Percentiles rank a stretch among this genome's conserved stretches.
These are phyloP conservation scores for Ascochyta viciae-villosae DNA, from an alignment of 2,329 filamentous ascomycete species.

Conservation along the genomic window DNA sequence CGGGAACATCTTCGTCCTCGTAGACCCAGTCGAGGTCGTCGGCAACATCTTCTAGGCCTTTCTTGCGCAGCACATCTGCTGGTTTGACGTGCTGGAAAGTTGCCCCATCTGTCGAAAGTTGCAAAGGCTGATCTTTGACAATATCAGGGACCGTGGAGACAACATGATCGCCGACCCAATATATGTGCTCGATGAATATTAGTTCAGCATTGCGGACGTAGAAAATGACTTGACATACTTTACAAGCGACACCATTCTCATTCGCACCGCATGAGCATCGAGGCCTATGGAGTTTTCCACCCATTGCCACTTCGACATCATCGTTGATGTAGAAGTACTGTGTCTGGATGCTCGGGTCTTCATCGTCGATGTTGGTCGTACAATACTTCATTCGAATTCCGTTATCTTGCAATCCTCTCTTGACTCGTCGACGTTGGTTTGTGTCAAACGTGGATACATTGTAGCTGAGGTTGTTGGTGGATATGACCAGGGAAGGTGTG, in stretches of 20 bases:
- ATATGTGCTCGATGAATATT: constrained; percentile 43
- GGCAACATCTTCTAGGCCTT: constrained; percentile 36
- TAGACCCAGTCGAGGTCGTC: constrained; percentile 40
- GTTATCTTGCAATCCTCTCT: constrained; percentile 42
- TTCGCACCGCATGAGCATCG: constrained; percentile 47
- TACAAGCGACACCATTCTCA: constrained; percentile 43
- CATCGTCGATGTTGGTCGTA: constrained; percentile 28
- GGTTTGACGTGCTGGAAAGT: constrained; percentile 40
- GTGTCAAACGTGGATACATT: constrained; percentile 42
- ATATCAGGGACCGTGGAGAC: constrained; percentile 31
- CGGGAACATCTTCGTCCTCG: constrained; percentile 35
- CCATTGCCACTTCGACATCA: constrained; percentile 45
- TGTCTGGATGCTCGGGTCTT: constrained; percentile 27
- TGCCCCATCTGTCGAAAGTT: constrained; percentile 43
- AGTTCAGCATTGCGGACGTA: not conserved
- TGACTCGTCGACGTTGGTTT: constrained; percentile 41
- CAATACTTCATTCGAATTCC: constrained; percentile 48
- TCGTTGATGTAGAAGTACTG: constrained; percentile 48
- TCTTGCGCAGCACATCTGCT: constrained; percentile 37
- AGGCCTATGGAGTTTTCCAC: constrained; percentile 33
- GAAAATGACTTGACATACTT: constrained; percentile 29
- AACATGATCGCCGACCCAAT: constrained; percentile 48
- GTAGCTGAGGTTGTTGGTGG: constrained; percentile 44
- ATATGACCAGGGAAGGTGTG: constrained; percentile 43
- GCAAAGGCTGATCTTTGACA: constrained; percentile 35